Base-by-base conservation (phyloP, 805 yeast species). In the Cyberlindnera mississippiensis region DNA sequence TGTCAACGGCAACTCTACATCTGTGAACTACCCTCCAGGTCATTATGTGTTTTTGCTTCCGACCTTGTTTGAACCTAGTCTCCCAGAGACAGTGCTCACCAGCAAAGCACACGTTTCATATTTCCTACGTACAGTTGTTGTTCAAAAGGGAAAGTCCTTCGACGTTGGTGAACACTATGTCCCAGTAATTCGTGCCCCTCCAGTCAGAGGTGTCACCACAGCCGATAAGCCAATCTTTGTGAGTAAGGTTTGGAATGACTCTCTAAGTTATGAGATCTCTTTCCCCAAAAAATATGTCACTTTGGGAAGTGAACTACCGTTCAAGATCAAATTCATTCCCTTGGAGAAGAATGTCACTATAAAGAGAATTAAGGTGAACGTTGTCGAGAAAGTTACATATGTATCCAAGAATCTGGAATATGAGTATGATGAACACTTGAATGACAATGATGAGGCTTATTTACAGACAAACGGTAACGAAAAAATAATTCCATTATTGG, bases 181-280 rank as follows among this genome's bases (percentile, higher is more conserved):
- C 10, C 59, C 57, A 18, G 49, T 68, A 12, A 55, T 71, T 1
- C 62, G 75, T 46, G 65, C 67, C 0, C 74, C 74, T 2, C 75
- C 75, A 6, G 51, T 55, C 8, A 47, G 50, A 6, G 67, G 69
- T 1, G 45, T 60, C 2, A 61, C 70, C 0, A 66, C 72, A 1
- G 64, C 65, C 6, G 82, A 84, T 56, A 85, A 83, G 55, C 88
- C 95, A 0, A 75, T 85, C 14, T 84, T 80, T 58, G 87, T 85
- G 28, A 83, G 82, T 57, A 71, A 85, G 47, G 71, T 79, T 1
- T 85, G 93, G 93, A 78, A 79, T 51, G 81, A 83, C 41, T 60
- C 87, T 0, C 61, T 85, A 28, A 78, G 79, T 42, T 85, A 85
- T 60, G 83, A 83, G 49, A 72, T 85, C 13, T 75, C 88, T 0